Base-by-base conservation (phyloP, 2,329 filamentous ascomycete species). In the Ophiocordyceps camponoti-floridani region DNA sequence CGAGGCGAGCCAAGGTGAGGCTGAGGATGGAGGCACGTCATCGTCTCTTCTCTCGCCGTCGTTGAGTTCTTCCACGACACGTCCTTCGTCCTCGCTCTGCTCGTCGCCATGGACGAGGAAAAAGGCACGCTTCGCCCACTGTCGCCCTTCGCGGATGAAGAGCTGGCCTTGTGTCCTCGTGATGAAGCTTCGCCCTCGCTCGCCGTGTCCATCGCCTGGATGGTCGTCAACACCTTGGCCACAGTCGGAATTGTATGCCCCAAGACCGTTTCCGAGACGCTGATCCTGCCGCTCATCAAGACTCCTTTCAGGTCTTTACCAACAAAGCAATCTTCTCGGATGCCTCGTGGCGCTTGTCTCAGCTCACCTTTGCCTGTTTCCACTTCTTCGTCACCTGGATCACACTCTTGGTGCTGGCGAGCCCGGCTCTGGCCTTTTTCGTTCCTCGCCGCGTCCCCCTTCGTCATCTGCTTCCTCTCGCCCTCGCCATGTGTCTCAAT, bases 251-350 rank as follows among this genome's bases (percentile, higher is more conserved):
- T 80, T 54, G 75, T 77, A 63, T 54, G 68, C 26, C 11, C 11
- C 27, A 12, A 2, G 14, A 33, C 12, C 11, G 27, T n/a, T 12
- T 26, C 10, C 18, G 31, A 13, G 43, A 44, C 5, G 26, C n/a
- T 23, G 16, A 11, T 16, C 6, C 31, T 43, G 42, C 42, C 28
- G 16, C 42, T 43, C 18, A 37, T 18, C 33, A 37, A 4, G 44
- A 10, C 11, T 12, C 23, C 44, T 10, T 40, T 16, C 45, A 79
- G 75, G 75, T 83, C 54, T 82, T 82, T 56, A 77, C 75, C 40
- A 82, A 82, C 63, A 82, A 82, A 59, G 71, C 70, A 49, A 79
- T 83, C 58, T 82, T 82, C 62, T 72, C 72, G 23, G 72, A 79
- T 48, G 70, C 72, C 14, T 70, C 68, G 13, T 66, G 79, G 54